Percentiles rank a stretch among this genome's conserved stretches.
Conservation (phyloP, 345 rosid species). For the Brassica juncea region DNA sequence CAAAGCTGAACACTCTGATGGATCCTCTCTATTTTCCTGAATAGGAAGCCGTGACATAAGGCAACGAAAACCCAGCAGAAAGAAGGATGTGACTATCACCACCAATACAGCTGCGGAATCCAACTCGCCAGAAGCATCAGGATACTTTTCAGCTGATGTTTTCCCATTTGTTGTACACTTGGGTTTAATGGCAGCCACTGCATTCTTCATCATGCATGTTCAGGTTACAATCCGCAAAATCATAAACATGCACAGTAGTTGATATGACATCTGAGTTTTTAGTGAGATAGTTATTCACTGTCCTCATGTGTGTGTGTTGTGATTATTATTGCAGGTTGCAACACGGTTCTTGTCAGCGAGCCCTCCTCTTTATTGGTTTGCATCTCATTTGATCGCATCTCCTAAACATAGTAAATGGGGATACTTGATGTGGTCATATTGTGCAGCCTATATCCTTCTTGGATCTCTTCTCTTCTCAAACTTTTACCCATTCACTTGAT, state of each 20-base stretch:
- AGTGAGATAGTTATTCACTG: constrained; percentile 1
- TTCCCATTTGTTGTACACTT: constrained; percentile 72
- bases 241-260: not conserved
- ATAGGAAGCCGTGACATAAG: constrained; percentile 52
- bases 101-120: constrained; percentile 19
- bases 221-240: constrained; percentile 55
- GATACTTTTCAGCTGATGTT: constrained; percentile 50
- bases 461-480: constrained; percentile 84
- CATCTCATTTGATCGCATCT: constrained; percentile 51
- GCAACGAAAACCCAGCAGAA: constrained; percentile 51
- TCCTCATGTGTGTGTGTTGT: constrained; percentile 10
- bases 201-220: constrained; percentile 86
- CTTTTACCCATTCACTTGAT: constrained; percentile 89
- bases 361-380: constrained; percentile 89
- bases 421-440: constrained; percentile 68
- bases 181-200: constrained; percentile 73
- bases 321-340: constrained; percentile 61
- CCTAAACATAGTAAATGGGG: constrained; percentile 52
- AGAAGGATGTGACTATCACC: constrained; percentile 32
- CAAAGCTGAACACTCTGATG: not conserved
- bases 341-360: constrained; percentile 90
- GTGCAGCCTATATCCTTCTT: constrained; percentile 72
- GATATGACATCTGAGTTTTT: not conserved
- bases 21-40: not conserved
- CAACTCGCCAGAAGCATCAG: constrained; percentile 39